Percentiles rank a stretch among this genome's conserved stretches.
Conservation (phyloP, 768 basidiomycete species). For the Phanerochaete carnosa region DNA sequence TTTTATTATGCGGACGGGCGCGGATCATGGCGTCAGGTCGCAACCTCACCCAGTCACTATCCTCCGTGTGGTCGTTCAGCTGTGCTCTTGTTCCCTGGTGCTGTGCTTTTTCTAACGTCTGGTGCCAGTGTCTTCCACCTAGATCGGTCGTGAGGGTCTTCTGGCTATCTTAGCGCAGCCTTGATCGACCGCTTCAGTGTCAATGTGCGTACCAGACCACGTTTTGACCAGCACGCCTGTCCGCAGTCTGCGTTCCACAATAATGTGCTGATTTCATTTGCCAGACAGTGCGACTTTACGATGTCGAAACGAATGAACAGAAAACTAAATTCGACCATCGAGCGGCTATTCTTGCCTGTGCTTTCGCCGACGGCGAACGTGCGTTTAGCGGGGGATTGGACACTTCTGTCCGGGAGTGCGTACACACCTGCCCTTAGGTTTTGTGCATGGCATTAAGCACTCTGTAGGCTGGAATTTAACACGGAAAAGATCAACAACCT, state of each 20-base stretch:
- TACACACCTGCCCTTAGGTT: conserved; percentile 14
- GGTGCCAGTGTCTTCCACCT: neutral
- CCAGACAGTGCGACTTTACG: conserved; percentile 60
- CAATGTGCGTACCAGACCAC: conserved; percentile 16
- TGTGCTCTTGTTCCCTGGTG: neutral
- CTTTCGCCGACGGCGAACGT: conserved; percentile 63
- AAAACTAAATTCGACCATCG: conserved; percentile 86
- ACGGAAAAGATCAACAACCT: conserved; percentile 70
- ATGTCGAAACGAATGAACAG: conserved; percentile 54
- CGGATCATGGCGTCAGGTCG: neutral
- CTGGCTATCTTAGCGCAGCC: neutral
- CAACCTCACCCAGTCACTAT: neutral
- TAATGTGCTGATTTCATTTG: neutral
- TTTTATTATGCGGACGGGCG: conserved; percentile 11
- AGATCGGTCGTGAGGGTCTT: neutral
- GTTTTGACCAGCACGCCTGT: neutral
- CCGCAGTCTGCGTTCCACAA: neutral
- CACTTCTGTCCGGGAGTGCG: conserved; percentile 77
- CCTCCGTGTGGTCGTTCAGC: neutral
- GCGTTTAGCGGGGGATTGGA: conserved; percentile 89
- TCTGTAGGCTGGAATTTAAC: conserved; percentile 67
- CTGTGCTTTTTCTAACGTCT: neutral
- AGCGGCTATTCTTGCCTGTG: conserved; percentile 82
- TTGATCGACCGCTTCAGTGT: neutral
- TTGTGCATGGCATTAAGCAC: neutral